These are phyloP conservation scores for Luvunga scandens DNA, from an alignment of 345 rosid species.

Conservation along the genomic window DNA sequence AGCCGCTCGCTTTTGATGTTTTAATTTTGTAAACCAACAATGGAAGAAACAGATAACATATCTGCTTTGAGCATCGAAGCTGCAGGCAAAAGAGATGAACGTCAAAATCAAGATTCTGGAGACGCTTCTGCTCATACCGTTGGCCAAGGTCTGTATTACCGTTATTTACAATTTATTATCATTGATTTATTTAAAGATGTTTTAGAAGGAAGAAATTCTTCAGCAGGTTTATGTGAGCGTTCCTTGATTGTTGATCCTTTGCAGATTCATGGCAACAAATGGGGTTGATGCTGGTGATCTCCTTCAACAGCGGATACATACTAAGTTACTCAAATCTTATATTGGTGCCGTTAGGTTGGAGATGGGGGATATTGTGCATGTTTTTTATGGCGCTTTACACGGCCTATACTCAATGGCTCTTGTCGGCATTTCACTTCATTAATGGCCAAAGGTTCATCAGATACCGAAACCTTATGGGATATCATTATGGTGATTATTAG, in stretches of 20 bases:
- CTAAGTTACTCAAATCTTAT: slow-evolving; percentile 31
- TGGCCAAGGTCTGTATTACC: slow-evolving; percentile 13
- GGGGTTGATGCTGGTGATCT: slow-evolving; percentile 30
- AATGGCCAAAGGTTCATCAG: slow-evolving; percentile 29
- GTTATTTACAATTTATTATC: neutral
- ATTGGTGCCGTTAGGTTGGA: slow-evolving; percentile 34
- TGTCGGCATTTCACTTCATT: slow-evolving; percentile 31
- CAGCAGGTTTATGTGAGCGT: neutral
- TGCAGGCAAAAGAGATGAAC: slow-evolving; percentile 6
- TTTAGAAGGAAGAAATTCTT: neutral
- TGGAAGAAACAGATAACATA: neutral
- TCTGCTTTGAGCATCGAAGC: slow-evolving; percentile 6
- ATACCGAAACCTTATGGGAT: slow-evolving; percentile 33
- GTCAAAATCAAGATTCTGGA: neutral
- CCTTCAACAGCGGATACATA: slow-evolving; percentile 33
- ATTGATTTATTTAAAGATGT: neutral
- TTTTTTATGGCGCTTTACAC: slow-evolving; percentile 14
- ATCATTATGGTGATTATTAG: slow-evolving; percentile 15
- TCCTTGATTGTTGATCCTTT: neutral
- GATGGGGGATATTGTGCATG: slow-evolving; percentile 26
- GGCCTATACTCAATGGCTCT: slow-evolving; percentile 30
- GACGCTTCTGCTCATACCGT: slow-evolving; percentile 23
- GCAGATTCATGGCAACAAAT: slow-evolving; percentile 38
- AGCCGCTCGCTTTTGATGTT: neutral
- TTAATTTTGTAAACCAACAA: neutral